Evolutionary conservation across 169 alveolate genomes (phyloP).

Genomic region (Amoebophrya sp.): DNA sequence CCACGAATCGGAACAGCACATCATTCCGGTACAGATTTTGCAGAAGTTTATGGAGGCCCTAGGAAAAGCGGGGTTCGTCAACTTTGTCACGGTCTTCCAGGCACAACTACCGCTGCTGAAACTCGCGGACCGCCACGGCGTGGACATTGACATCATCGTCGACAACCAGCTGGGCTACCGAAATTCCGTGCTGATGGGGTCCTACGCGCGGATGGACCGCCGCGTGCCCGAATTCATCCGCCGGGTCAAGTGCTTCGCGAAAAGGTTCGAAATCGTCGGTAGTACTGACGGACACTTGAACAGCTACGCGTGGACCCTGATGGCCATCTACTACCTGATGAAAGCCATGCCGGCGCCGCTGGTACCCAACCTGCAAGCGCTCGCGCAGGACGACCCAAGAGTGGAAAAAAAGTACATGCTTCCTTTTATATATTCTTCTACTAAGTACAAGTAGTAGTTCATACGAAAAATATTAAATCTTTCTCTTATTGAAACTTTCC

Average conservation of each 20-base stretch:
- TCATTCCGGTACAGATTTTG: background rate
- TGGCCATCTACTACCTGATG: background rate
- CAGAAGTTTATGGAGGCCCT: background rate
- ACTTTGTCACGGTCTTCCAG: slow-evolving; percentile 12
- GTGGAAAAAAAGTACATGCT: background rate
- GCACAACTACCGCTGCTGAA: background rate
- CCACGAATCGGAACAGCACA: background rate
- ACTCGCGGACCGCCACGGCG: slow-evolving; percentile 8
- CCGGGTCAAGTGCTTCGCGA: background rate
- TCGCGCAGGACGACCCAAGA: background rate
- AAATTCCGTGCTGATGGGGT: background rate
- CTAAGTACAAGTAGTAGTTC: too few species aligned
- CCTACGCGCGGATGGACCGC: background rate
- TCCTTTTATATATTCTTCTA: too few species aligned
- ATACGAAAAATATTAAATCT: too few species aligned
- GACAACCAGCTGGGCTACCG: slow-evolving; percentile 18
- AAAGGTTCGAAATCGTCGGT: background rate
- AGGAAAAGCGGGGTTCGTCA: background rate
- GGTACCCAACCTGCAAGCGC: background rate
- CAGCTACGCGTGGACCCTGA: slow-evolving; percentile 23
- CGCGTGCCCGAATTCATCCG: background rate
- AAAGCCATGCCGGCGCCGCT: background rate
- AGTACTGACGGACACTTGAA: background rate
- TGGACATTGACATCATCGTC: background rate
- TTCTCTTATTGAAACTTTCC: too few species aligned